phyloP scores from a whole-genome alignment of 441 rosid genomes.

The Mallotus japonicus region DNA sequence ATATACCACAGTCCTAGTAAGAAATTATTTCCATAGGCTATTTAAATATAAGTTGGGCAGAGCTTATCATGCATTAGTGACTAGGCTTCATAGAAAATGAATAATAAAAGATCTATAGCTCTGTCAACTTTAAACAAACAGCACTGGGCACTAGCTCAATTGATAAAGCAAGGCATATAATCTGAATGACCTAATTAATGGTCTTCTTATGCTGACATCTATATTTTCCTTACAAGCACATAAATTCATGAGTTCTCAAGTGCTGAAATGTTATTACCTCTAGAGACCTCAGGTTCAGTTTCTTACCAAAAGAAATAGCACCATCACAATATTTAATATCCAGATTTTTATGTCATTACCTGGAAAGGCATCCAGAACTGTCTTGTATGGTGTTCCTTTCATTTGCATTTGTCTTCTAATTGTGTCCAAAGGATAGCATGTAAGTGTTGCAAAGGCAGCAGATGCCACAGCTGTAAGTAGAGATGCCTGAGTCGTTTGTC shows the following conservation, averaged over 20 bases:
- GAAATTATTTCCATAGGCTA: not conserved
- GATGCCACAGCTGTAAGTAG: slow-evolving; percentile 84
- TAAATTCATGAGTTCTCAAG: not conserved
- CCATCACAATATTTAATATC: not conserved
- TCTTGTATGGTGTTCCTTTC: slow-evolving; percentile 82
- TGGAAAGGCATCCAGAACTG: slow-evolving; percentile 78
- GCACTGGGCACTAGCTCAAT: not conserved
- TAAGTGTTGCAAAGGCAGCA: slow-evolving; percentile 81
- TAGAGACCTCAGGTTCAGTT: not conserved
- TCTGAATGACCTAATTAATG: not conserved
- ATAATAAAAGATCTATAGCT: not conserved
- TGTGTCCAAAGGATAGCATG: slow-evolving; percentile 98
- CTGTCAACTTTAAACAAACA: not conserved
- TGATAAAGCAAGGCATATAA: not conserved
- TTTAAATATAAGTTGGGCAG: not conserved
- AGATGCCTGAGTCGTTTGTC: slow-evolving; percentile 71
- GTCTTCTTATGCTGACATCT: not conserved
- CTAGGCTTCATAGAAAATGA: not conserved
- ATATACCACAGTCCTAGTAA: not conserved
- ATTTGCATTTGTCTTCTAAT: slow-evolving; percentile 99
- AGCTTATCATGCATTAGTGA: not conserved
- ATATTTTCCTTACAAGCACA: not conserved
- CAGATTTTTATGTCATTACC: slow-evolving; percentile 38
- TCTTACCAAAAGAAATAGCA: not conserved
- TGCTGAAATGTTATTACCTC: not conserved